phyloP scores from a whole-genome alignment of 2,329 filamentous ascomycete species.

The Colletotrichum cordylinicola region DNA sequence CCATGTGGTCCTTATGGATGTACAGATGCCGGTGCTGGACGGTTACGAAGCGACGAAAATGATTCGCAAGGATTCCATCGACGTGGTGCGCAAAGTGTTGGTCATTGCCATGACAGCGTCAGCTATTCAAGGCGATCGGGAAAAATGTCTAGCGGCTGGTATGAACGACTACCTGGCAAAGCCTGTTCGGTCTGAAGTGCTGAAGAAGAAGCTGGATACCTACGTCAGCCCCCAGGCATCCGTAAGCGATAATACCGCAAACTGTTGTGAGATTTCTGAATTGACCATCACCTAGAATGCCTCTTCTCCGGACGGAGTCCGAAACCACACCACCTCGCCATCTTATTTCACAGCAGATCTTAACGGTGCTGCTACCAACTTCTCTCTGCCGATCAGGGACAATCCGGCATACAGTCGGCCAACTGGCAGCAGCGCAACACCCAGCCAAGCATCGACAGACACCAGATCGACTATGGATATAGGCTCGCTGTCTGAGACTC shows the following conservation, averaged over 20 bases:
- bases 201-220: constrained; percentile 79
- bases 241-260: not conserved
- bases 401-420: constrained; percentile 26
- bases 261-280: not conserved
- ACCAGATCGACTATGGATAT: constrained; percentile 33
- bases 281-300: not conserved
- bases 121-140: constrained; percentile 91
- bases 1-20: constrained; percentile 93
- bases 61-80: constrained; percentile 77
- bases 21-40: constrained; percentile 93
- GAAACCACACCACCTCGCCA: constrained; percentile 24
- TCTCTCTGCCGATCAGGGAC: constrained; percentile 27
- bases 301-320: not conserved
- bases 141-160: constrained; percentile 93
- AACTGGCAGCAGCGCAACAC: constrained; percentile 23
- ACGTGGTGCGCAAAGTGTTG: constrained; percentile 80
- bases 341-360: constrained; percentile 20
- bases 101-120: constrained; percentile 98
- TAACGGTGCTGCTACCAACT: constrained; percentile 21
- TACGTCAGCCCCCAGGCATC: constrained; percentile 49
- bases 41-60: constrained; percentile 90
- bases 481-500: constrained; percentile 28
- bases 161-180: constrained; percentile 99
- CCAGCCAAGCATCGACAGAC: constrained; percentile 39
- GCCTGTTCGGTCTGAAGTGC: constrained; percentile 85